Evolutionary conservation across 1,284 basidiomycete species (phyloP).

Genomic region (Irpex sp.): DNA sequence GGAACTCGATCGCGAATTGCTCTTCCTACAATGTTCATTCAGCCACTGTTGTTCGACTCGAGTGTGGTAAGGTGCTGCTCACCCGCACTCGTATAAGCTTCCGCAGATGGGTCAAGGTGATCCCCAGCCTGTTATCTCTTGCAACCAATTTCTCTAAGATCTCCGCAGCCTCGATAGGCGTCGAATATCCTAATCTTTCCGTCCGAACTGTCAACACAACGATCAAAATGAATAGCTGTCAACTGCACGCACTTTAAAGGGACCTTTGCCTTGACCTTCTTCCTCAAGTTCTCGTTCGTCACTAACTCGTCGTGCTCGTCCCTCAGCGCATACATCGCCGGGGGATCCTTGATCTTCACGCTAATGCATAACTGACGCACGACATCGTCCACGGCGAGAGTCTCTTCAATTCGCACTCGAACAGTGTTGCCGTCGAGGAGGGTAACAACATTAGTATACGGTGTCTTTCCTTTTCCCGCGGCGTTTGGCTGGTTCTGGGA

Average conservation of each 20-base stretch:
- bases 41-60: background rate
- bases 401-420: slow-evolving; percentile 76
- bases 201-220: too few species aligned
- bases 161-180: slow-evolving; percentile 78
- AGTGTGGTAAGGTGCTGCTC: background rate
- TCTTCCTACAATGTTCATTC: slow-evolving; percentile 60
- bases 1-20: slow-evolving; percentile 84
- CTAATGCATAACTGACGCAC: slow-evolving; percentile 76
- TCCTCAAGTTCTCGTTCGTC: slow-evolving; percentile 85
- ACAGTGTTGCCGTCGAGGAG: slow-evolving; percentile 71
- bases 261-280: slow-evolving; percentile 77
- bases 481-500: slow-evolving; percentile 4
- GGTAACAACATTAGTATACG: slow-evolving; percentile 74
- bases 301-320: slow-evolving; percentile 88
- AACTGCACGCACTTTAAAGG: slow-evolving; percentile 67
- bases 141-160: slow-evolving; percentile 70
- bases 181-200: slow-evolving; percentile 73
- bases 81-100: slow-evolving; percentile 71
- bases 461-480: slow-evolving; percentile 26
- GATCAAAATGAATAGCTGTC: background rate
- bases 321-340: slow-evolving; percentile 79
- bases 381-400: slow-evolving; percentile 76
- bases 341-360: slow-evolving; percentile 80
- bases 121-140: slow-evolving; percentile 61
- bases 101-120: slow-evolving; percentile 79